These are phyloP conservation scores for Acanthamoeba lugdunensis DNA, from an alignment of 208 protist genomes.

Conservation along the genomic window DNA sequence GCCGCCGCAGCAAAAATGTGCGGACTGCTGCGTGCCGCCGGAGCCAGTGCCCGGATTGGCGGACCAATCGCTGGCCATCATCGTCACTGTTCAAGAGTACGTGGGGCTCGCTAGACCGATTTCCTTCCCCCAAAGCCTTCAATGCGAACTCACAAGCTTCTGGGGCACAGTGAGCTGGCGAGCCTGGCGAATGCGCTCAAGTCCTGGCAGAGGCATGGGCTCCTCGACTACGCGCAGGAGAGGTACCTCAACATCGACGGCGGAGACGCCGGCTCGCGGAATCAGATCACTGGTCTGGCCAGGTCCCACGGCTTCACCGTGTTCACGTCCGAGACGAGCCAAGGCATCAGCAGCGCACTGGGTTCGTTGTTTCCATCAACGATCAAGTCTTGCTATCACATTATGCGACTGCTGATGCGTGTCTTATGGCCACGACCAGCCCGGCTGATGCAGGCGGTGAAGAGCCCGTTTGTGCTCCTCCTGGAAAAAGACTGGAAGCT, in stretches of 20 bases:
- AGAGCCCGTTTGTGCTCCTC: conserved; percentile 46
- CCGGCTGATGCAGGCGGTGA: conserved; percentile 14
- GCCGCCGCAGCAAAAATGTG: conserved; percentile 19
- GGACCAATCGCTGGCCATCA: conserved; percentile 13
- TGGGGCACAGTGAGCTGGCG: not conserved
- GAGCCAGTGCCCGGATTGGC: not conserved
- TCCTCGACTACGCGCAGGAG: conserved; percentile 52
- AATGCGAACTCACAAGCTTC: not conserved
- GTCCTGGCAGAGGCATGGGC: conserved; percentile 20
- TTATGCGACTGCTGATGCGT: not conserved
- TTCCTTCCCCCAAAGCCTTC: too few relatives aligned
- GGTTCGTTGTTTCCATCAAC: not conserved
- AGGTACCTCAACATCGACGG: conserved; percentile 29
- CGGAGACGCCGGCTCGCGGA: not conserved
- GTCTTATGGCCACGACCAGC: not conserved
- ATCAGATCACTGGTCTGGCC: too few relatives aligned
- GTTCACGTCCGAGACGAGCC: too few relatives aligned
- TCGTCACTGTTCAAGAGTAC: conserved; percentile 30
- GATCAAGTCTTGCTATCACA: not conserved
- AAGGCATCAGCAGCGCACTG: too few relatives aligned
- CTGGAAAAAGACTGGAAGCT: conserved; percentile 65
- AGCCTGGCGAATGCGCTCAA: conserved; percentile 45
- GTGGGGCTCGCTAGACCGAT: not conserved
- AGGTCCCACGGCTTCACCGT: not conserved
- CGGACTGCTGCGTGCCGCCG: conserved; percentile 21